A percentile compares a stretch with the other conserved stretches of the same genome.
Evolutionary conservation across 176 grass and related monocot genomes (phyloP).

Genomic region (Alopecurus myosuroides): DNA sequence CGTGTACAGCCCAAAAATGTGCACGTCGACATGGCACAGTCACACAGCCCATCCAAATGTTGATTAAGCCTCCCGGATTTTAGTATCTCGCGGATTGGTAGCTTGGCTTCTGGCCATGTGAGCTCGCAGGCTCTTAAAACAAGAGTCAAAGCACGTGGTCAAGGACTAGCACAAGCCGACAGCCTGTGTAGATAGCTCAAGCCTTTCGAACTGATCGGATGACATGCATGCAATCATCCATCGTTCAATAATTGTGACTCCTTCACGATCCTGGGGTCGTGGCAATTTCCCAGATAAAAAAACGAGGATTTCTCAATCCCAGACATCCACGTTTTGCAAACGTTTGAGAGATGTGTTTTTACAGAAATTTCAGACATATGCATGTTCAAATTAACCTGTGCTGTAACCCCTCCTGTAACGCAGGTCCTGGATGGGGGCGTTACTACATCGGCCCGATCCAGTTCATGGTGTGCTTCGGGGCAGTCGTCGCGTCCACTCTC

Average conservation of each 20-base stretch:
- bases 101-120: no score
- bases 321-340: no score
- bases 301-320: no score
- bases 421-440: slow-evolving; percentile 67
- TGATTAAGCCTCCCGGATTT: no score
- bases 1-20: no score
- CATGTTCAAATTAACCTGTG: not conserved
- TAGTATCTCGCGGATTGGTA: no score
- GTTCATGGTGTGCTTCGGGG: slow-evolving; percentile 80
- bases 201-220: not conserved
- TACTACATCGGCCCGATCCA: slow-evolving; percentile 84
- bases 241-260: not conserved
- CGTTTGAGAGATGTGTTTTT: no score
- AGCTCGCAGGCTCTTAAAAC: not conserved
- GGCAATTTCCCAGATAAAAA: no score
- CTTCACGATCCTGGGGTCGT: not conserved
- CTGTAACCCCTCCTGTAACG: not conserved
- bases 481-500: slow-evolving; percentile 56
- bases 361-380: not conserved
- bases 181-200: not conserved
- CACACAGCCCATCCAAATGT: no score
- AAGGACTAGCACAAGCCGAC: not conserved
- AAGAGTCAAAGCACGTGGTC: not conserved
- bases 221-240: not conserved
- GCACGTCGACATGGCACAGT: no score